Conservation (phyloP, 805 yeast species). For the Metschnikowia continentalis region DNA sequence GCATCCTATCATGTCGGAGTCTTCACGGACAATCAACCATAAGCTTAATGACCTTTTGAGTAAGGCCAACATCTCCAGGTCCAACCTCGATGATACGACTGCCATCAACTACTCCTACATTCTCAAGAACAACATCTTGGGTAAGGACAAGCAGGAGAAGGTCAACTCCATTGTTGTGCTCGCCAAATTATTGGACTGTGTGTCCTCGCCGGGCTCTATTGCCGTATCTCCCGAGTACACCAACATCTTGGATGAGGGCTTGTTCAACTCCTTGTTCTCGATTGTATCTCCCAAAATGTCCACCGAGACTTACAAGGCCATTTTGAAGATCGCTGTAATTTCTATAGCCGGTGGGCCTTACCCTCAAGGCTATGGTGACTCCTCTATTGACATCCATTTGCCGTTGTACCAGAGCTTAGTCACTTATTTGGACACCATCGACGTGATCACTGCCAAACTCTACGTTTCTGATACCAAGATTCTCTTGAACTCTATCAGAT, state of each 20-base stretch:
- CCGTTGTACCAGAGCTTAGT: slow-evolving; percentile 36
- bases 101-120: slow-evolving; percentile 33
- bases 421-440: slow-evolving; percentile 38
- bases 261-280: slow-evolving; percentile 40
- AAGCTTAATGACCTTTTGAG: slow-evolving; percentile 40
- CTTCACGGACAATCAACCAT: slow-evolving; percentile 41
- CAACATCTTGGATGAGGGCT: slow-evolving; percentile 34
- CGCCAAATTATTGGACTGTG: slow-evolving; percentile 47
- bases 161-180: slow-evolving; percentile 51
- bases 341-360: slow-evolving; percentile 44
- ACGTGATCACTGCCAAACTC: slow-evolving; percentile 40
- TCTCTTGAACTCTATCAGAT: slow-evolving; percentile 40
- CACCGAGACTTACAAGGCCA: slow-evolving; percentile 43
- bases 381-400: slow-evolving; percentile 31
- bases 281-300: slow-evolving; percentile 41
- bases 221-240: slow-evolving; percentile 35
- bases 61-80: slow-evolving; percentile 27
- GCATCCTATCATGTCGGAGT: slow-evolving; percentile 28
- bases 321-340: slow-evolving; percentile 39
- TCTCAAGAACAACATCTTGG: slow-evolving; percentile 41
- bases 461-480: slow-evolving; percentile 43
- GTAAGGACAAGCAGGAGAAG: slow-evolving; percentile 46
- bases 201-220: slow-evolving; percentile 29
- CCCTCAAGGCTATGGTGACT: slow-evolving; percentile 26
- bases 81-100: slow-evolving; percentile 29